Conservation (phyloP, 176 grass and related monocot genomes). For the Puya raimondii region DNA sequence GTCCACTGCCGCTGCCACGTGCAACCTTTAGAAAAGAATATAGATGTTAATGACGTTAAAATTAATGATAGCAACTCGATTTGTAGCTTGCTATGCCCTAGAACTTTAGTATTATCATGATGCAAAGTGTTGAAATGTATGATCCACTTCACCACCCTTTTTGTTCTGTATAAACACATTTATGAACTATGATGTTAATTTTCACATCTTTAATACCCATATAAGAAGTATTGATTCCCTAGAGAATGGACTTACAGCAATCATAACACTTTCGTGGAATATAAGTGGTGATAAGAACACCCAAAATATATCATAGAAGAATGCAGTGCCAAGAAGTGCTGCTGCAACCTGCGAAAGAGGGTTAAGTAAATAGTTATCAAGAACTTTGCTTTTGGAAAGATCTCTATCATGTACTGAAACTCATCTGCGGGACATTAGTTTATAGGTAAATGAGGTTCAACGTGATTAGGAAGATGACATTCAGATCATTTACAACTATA, state of each 20-base stretch:
- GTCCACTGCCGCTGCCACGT: slow-evolving; percentile 48
- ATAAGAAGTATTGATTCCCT: neutral
- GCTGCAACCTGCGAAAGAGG: slow-evolving; percentile 67
- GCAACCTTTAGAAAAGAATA: slow-evolving; percentile 50
- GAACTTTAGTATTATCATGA: too few relatives aligned
- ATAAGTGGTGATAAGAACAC: slow-evolving; percentile 91
- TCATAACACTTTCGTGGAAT: slow-evolving; percentile 98
- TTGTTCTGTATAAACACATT: too few relatives aligned
- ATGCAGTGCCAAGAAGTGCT: slow-evolving; percentile 61
- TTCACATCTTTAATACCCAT: neutral
- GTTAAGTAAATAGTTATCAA: neutral
- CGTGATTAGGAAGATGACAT: neutral
- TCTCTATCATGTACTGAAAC: neutral
- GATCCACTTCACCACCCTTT: too few relatives aligned
- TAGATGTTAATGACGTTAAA: slow-evolving; percentile 11
- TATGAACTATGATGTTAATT: too few relatives aligned
- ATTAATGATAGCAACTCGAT: neutral
- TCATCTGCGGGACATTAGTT: neutral
- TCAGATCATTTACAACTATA: neutral
- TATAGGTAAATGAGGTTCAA: neutral
- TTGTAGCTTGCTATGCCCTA: too few relatives aligned
- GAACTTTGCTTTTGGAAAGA: neutral
- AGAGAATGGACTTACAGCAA: slow-evolving; percentile 44
- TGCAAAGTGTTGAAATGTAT: too few relatives aligned
- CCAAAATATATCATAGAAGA: slow-evolving; percentile 96